phyloP scores from a whole-genome alignment of 208 protist genomes.

The Leptomonas pyrrhocoris region DNA sequence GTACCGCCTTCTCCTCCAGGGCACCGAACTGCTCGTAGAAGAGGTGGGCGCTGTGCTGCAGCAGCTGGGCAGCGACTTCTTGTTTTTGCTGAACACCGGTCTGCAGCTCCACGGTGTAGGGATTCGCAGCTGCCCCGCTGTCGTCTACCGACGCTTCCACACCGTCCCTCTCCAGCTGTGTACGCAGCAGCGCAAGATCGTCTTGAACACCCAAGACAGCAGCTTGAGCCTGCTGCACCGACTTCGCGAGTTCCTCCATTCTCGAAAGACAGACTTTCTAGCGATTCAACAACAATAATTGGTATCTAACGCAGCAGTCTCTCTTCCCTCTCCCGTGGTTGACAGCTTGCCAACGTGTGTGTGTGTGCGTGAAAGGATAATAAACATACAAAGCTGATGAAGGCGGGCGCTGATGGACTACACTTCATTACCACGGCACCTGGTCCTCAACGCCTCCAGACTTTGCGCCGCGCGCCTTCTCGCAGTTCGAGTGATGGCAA shows the following conservation, averaged over 20 bases:
- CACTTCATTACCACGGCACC: too few species aligned
- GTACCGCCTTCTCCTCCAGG: constrained; percentile 33
- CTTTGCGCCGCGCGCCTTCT: too few species aligned
- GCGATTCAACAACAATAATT: too few species aligned
- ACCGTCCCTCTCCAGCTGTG: constrained; percentile 23
- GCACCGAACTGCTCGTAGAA: constrained; percentile 35
- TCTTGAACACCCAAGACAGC: constrained; percentile 42
- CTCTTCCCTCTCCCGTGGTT: too few species aligned
- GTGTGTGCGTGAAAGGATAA: too few species aligned
- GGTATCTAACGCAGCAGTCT: too few species aligned
- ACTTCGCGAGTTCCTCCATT: constrained; percentile 55
- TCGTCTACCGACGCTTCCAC: not conserved
- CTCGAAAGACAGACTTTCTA: not conserved
- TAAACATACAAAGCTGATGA: too few species aligned
- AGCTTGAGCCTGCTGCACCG: constrained; percentile 42
- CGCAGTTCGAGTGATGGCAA: too few species aligned
- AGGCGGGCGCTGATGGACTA: too few species aligned
- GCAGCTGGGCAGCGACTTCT: constrained; percentile 41
- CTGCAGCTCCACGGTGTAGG: constrained; percentile 32
- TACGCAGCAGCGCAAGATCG: constrained; percentile 39
- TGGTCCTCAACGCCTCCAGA: too few species aligned
- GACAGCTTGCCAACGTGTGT: too few species aligned
- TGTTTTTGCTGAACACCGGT: constrained; percentile 41
- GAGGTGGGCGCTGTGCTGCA: constrained; percentile 36
- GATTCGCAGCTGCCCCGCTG: not conserved